Base-by-base conservation (phyloP, 495 filamentous ascomycete genomes). In the Podospora comata region DNA sequence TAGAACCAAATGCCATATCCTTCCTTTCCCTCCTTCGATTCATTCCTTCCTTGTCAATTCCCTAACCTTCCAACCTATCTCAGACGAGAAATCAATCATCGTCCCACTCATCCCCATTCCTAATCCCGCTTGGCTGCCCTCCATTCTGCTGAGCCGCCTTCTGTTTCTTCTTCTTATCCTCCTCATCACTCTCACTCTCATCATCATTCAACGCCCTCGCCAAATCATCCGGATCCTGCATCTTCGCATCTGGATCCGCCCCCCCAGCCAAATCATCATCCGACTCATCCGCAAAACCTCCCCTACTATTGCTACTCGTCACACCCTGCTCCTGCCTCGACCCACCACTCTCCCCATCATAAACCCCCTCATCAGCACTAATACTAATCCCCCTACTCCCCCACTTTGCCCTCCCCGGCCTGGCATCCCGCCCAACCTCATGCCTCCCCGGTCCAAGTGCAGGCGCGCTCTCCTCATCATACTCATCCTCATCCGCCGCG, bases 341-440 rank as follows among this genome's bases (percentile, higher is more conserved):
- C 58, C 6, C 5, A 5, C 34, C 34, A 48, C 39, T 11, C 39
- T 48, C 39, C 39, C 39, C 39, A 58, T 87, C 84, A 19, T 88
- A 81, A 27, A 91, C 77, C 3, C 87, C 90, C 53, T 94, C 91
- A 75, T 96, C 92, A 6, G 92, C 92, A 48, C 88, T 89, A 28
- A 96, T 87, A 4, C 89, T 92, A 68, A 96, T 91, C 16, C 92
- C 92, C 67, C 91, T 80, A 15, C 85, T 80, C 13, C 92, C 92
- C 92, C 92, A 96, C 65, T 89, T 90, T 9, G 79, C 75, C 20
- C 80, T 70, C 7, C 75, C 65, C 7, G 60, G 54, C 34, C 64
- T 67, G 59, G 75, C 71, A 61, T 67, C 77, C 28, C 67, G 77
- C 18, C 74, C 30, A 58, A 44, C 27, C 11, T 34, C 28, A 48